Base-by-base conservation (phyloP, 2,329 filamentous ascomycete genomes). In the Botrytis tulipae region DNA sequence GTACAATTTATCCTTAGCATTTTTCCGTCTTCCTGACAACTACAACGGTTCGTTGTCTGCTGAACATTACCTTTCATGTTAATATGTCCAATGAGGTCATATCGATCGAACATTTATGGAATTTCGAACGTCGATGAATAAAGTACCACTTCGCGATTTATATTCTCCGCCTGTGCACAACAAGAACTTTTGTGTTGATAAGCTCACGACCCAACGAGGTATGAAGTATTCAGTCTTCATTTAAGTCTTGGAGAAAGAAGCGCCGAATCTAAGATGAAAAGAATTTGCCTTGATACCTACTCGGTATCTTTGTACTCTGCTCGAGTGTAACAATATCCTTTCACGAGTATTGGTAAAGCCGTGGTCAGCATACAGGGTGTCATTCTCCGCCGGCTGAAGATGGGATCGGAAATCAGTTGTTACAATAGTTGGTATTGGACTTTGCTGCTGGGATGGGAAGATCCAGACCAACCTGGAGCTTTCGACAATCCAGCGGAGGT, bases 1-100 rank as follows among this genome's bases (percentile, higher is more conserved):
- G 37, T 40, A 10, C 37, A 12, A 40, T 40, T 40, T 40, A 40
- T 40, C 9, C 9, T 37, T 40, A 40, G 9, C 9, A 42, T 4
- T 54, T 54, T 29, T 29, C 14, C 14, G 25, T 54, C 51, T 29
- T 54, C 25, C 51, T 54, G 25, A 20, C 29, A 22, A 20, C 25
- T 25, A n/a, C 25, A 37, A 29, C 10, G 20, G n/a, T 42, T 68
- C 46, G 65, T 57, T 68, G 54, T 48, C 46, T 42, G 46, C 46
- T 37, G 35, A 32, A 25, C 18, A 37, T 54, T n/a, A 54, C 14
- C 40, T 44, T 48, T 35, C 29, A 46, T 48, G n/a, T 29, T 14
- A 62, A 70, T 37, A 42, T 70, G 51, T 48, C 62, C 51, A 72
- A 72, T 61, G 62, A 68, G 51, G 51, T 68, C 62, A 72, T 20